phyloP scores from a whole-genome alignment of 371 early-diverging fungal species.

The Mortierella sp. region DNA sequence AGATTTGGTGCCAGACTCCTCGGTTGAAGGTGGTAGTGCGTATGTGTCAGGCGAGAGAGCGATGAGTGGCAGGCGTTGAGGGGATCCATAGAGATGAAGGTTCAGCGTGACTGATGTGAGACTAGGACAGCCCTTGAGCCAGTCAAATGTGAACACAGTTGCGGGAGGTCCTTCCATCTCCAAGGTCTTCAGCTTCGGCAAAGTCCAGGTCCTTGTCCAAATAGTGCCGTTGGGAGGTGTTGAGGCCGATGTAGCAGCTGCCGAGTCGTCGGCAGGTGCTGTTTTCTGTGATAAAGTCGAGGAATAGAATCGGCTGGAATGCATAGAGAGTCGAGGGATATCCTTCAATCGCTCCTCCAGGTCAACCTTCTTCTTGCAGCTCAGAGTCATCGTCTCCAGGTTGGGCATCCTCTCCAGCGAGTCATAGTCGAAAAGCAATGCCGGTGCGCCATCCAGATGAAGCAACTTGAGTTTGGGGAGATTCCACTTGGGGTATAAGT shows the following conservation, averaged over 20 bases:
- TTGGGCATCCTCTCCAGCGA: slow-evolving; percentile 16
- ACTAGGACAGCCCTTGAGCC: slow-evolving; percentile 17
- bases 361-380: not conserved
- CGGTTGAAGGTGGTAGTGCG: not conserved
- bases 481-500: slow-evolving; percentile 18
- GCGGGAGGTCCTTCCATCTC: slow-evolving; percentile 10
- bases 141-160: slow-evolving; percentile 11
- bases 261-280: not conserved
- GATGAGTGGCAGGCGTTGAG: not conserved
- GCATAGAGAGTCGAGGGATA: slow-evolving; percentile 1
- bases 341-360: not conserved
- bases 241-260: not conserved
- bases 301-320: not conserved
- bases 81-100: not conserved
- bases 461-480: slow-evolving; percentile 9
- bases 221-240: not conserved
- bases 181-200: slow-evolving; percentile 9
- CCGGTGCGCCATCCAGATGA: slow-evolving; percentile 1
- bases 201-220: slow-evolving; percentile 7
- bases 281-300: not conserved
- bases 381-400: slow-evolving; percentile 3
- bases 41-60: not conserved
- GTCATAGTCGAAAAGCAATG: slow-evolving; percentile 23
- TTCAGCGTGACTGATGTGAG: not conserved
- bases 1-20: not conserved